Evolutionary conservation across 176 grass and related monocot genomes (phyloP).

Genomic region (Dendrocalamus sinicus): DNA sequence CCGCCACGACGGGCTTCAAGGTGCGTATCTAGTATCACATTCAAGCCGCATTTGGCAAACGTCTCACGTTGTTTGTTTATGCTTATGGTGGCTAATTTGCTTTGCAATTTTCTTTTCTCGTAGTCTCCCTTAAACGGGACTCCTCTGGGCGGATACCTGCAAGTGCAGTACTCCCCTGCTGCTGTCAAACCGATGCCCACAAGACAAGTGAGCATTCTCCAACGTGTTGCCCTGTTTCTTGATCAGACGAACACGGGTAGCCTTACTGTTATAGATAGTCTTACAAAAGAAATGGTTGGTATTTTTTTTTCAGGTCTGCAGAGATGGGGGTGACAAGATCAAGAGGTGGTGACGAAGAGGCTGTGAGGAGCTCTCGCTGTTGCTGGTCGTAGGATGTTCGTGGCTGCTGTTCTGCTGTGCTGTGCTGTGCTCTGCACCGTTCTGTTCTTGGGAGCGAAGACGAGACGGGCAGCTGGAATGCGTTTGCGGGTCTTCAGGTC

Average conservation of each 20-base stretch:
- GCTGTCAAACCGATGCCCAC: constrained; percentile 50
- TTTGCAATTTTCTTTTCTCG: not conserved
- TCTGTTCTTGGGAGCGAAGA: constrained; percentile 22
- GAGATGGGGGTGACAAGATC: constrained; percentile 55
- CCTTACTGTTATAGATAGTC: not conserved
- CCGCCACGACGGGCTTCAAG: constrained; percentile 51
- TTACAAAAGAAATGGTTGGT: not conserved
- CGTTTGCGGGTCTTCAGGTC: constrained; percentile 42
- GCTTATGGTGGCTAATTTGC: constrained; percentile 31
- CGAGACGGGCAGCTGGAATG: constrained; percentile 32
- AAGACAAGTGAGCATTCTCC: constrained; percentile 62
- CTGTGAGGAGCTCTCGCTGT: not conserved
- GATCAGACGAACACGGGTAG: not conserved
- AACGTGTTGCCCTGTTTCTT: constrained; percentile 20
- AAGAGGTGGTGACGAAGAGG: constrained; percentile 52
- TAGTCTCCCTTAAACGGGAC: constrained; percentile 35
- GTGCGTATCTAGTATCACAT: not conserved
- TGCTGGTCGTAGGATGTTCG: not conserved
- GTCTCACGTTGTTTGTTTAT: not conserved
- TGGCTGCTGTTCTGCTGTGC: not conserved
- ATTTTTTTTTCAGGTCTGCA: constrained; percentile 50
- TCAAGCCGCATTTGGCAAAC: not conserved
- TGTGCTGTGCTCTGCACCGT: constrained; percentile 11
- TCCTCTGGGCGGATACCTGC: constrained; percentile 51
- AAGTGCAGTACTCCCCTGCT: constrained; percentile 60